These are phyloP conservation scores for Acanthamoeba lenticulata DNA, from an alignment of 208 protist species.

Conservation along the genomic window DNA sequence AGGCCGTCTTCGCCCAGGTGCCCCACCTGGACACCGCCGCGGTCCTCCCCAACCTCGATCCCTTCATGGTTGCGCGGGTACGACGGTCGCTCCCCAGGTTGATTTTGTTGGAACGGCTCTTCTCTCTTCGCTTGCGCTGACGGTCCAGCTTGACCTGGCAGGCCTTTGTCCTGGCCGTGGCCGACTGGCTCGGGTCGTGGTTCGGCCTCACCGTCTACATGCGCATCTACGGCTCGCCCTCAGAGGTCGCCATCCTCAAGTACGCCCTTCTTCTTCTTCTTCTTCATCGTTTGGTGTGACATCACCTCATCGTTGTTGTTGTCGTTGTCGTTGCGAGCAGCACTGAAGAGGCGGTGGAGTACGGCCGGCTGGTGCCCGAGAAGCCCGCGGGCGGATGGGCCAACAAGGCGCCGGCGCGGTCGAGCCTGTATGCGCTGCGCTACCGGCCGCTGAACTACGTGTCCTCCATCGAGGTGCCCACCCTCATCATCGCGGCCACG, in stretches of 20 bases:
- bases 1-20: not conserved
- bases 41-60: constrained; percentile 10
- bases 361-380: not conserved
- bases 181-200: constrained; percentile 31
- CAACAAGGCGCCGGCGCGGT: constrained; percentile 1
- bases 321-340: not conserved
- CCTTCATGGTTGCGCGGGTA: not conserved
- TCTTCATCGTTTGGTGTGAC: not conserved
- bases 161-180: not conserved
- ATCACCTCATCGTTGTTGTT: not conserved
- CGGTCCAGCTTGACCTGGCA: not conserved
- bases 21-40: not conserved
- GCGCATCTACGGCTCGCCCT: not conserved
- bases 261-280: not conserved
- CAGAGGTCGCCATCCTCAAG: not conserved
- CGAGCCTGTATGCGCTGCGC: not conserved
- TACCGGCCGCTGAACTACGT: constrained; percentile 16
- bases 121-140: too few species aligned
- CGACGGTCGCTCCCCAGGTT: not conserved
- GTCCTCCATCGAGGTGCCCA: not conserved
- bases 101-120: not conserved
- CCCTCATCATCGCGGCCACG: not conserved
- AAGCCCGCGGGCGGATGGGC: not conserved
- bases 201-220: constrained; percentile 21
- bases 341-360: not conserved